A percentile compares a stretch with the other conserved stretches of the same genome.
phyloP scores from a whole-genome alignment of 2,329 filamentous ascomycete genomes.

The Pezicula neosporulosa region DNA sequence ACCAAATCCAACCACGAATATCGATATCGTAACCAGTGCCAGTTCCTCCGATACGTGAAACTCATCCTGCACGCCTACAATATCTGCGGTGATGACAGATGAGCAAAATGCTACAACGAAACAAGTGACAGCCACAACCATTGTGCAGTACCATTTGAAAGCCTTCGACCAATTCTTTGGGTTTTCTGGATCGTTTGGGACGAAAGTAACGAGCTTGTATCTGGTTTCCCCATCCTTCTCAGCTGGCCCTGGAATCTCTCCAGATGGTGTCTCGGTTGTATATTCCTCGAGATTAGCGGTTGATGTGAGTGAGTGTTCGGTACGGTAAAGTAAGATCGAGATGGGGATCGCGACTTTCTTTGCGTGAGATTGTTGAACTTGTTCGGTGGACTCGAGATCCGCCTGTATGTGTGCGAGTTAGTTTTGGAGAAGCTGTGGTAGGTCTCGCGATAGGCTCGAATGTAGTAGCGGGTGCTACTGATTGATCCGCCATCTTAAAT shows the following conservation, averaged over 20 bases:
- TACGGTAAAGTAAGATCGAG: constrained; percentile 58
- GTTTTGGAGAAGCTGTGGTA: constrained; percentile 5
- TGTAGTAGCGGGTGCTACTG: neutral
- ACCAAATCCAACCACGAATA: constrained; percentile 82
- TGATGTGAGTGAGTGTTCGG: constrained; percentile 59
- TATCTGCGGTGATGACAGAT: constrained; percentile 74
- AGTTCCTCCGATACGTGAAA: constrained; percentile 72
- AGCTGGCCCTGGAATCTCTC: constrained; percentile 47
- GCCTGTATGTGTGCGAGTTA: constrained; percentile 10
- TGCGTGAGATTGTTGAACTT: constrained; percentile 15
- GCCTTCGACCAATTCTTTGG: constrained; percentile 82
- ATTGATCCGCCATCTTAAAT: too few species aligned
- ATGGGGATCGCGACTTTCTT: constrained; percentile 22
- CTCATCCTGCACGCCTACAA: constrained; percentile 57
- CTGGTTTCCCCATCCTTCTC: constrained; percentile 18
- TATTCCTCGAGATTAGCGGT: constrained; percentile 65
- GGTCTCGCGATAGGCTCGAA: constrained; percentile 2
- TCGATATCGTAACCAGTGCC: constrained; percentile 64
- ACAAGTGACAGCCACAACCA: constrained; percentile 75
- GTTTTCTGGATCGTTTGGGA: constrained; percentile 68
- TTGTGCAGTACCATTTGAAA: constrained; percentile 81
- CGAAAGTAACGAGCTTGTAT: constrained; percentile 69
- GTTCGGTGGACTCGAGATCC: constrained; percentile 10
- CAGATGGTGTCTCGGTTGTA: constrained; percentile 54
- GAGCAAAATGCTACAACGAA: constrained; percentile 65